Conservation (phyloP, 148 eudicot species). For the Dysphania ambrosioides region DNA sequence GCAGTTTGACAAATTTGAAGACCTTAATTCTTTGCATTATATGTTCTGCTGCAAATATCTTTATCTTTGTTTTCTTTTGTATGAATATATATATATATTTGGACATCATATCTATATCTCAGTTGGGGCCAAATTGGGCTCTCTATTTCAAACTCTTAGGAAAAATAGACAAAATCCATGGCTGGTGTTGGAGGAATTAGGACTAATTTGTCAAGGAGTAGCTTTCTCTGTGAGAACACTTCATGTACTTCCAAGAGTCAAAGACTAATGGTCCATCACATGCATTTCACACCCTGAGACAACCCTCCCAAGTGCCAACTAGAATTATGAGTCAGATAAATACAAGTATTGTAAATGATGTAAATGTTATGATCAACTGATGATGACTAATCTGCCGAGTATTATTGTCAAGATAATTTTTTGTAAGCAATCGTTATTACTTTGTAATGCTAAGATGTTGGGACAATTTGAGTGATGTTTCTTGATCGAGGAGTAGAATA, state of each 20-base stretch:
- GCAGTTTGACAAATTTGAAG: neutral
- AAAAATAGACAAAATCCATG: neutral
- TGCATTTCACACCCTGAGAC: neutral
- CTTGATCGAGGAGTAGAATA: no score
- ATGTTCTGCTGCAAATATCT: no score
- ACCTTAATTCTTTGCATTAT: no score
- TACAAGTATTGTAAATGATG: no score
- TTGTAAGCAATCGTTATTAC: neutral
- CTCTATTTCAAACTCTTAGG: neutral
- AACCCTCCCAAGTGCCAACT: neutral
- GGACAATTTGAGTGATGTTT: neutral
- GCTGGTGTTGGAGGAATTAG: neutral
- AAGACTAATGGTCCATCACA: no score
- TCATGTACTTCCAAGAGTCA: conserved; percentile 5
- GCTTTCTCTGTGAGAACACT: neutral
- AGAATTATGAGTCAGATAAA: no score
- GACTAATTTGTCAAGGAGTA: neutral
- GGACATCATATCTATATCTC: no score
- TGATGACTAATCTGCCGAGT: no score
- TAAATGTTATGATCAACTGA: no score
- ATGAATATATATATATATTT: no score
- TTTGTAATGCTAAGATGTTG: neutral
- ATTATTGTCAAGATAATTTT: no score
- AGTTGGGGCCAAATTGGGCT: neutral
- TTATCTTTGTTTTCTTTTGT: no score